These are phyloP conservation scores for Jacaranda mimosifolia DNA, from an alignment of 257 asterid species.

Conservation along the genomic window DNA sequence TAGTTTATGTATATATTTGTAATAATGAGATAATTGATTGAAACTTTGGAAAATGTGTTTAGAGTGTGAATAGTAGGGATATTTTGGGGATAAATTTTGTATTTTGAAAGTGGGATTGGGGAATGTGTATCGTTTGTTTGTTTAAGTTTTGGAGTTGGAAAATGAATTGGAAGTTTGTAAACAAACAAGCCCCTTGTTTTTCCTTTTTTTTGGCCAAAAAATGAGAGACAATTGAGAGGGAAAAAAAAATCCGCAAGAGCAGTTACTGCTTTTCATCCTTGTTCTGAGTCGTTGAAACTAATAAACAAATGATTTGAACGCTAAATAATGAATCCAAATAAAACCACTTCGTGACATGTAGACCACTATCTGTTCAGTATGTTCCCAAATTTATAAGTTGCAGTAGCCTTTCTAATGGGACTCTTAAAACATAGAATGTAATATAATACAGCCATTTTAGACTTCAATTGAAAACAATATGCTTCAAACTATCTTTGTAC, in stretches of 20 bases:
- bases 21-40: too few species aligned
- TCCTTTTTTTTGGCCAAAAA: background rate
- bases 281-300: constrained; percentile 17
- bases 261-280: background rate
- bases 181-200: background rate
- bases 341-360: background rate
- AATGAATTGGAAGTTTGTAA: too few species aligned
- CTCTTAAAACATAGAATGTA: background rate
- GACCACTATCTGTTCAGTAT: background rate
- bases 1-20: too few species aligned
- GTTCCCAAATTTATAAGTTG: background rate
- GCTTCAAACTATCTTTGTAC: too few species aligned
- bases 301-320: background rate
- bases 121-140: too few species aligned
- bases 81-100: too few species aligned
- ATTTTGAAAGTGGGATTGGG: too few species aligned
- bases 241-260: background rate
- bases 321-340: constrained; percentile 6
- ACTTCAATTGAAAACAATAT: too few species aligned
- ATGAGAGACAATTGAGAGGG: background rate
- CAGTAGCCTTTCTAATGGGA: background rate
- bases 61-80: too few species aligned
- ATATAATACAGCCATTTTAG: background rate
- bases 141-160: too few species aligned
- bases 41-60: too few species aligned